Evolutionary conservation across 2,329 filamentous ascomycete genomes (phyloP).

Genomic region (Epichloe festucae): DNA sequence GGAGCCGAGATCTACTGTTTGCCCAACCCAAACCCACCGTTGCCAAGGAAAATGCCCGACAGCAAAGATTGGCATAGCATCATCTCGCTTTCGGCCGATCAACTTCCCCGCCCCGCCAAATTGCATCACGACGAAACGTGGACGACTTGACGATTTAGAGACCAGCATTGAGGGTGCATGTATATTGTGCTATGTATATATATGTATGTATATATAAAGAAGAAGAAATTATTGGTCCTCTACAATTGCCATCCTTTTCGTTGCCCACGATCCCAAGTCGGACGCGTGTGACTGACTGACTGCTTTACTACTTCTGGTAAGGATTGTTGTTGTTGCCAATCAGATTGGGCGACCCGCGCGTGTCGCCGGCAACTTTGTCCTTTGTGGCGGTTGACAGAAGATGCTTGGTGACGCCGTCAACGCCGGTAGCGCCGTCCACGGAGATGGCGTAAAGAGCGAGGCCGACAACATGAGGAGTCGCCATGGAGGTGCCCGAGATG

Average conservation of each 20-base stretch:
- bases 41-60: no score
- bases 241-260: not conserved
- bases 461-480: constrained; percentile 39
- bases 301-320: not conserved
- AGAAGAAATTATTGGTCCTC: not conserved
- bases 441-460: constrained; percentile 29
- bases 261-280: not conserved
- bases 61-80: no score
- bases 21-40: no score
- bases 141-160: no score
- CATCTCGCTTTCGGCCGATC: no score
- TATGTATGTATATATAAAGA: not conserved
- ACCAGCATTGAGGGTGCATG: no score
- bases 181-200: not conserved
- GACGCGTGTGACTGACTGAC: no score
- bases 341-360: not conserved
- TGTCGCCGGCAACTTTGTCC: not conserved
- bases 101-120: no score
- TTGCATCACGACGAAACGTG: no score
- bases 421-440: not conserved
- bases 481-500: constrained; percentile 40
- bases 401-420: not conserved
- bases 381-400: not conserved
- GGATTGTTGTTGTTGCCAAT: constrained; percentile 5
- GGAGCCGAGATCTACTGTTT: no score